Evolutionary conservation across 805 yeast species (phyloP).

Genomic region (Monosporozyma aerobia): DNA sequence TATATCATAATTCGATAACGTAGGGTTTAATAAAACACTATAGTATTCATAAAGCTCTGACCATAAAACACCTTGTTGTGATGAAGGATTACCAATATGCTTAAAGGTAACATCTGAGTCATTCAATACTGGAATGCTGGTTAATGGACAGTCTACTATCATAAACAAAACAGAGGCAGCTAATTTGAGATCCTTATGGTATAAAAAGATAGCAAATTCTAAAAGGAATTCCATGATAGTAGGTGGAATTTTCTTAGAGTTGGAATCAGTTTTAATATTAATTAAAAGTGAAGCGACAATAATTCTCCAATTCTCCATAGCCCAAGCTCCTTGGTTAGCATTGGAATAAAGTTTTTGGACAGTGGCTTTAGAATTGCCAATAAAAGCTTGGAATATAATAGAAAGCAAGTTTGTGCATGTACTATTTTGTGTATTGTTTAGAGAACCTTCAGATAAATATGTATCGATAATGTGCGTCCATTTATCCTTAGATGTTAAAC

Average conservation of each 20-base stretch:
- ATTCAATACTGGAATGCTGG: constrained; percentile 21
- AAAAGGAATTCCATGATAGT: constrained; percentile 34
- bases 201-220: constrained; percentile 44
- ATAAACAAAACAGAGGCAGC: constrained; percentile 41
- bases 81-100: constrained; percentile 31
- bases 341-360: constrained; percentile 40
- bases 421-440: constrained; percentile 26
- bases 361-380: constrained; percentile 50
- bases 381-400: constrained; percentile 49
- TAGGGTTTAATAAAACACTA: constrained; percentile 25
- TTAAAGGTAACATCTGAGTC: constrained; percentile 32
- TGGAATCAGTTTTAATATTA: constrained; percentile 16
- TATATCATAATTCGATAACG: constrained; percentile 38
- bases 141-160: constrained; percentile 39
- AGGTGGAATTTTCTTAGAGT: constrained; percentile 15
- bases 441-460: constrained; percentile 41
- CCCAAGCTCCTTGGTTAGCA: constrained; percentile 38
- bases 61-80: constrained; percentile 42
- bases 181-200: constrained; percentile 23
- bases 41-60: constrained; percentile 65
- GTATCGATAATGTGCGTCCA: constrained; percentile 51
- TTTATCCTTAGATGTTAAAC: constrained; percentile 51
- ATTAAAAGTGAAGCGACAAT: constrained; percentile 35
- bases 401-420: constrained; percentile 38
- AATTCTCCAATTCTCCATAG: constrained; percentile 43